These are phyloP conservation scores for Candida dajiaensis DNA, from an alignment of 805 yeast species.

Conservation along the genomic window DNA sequence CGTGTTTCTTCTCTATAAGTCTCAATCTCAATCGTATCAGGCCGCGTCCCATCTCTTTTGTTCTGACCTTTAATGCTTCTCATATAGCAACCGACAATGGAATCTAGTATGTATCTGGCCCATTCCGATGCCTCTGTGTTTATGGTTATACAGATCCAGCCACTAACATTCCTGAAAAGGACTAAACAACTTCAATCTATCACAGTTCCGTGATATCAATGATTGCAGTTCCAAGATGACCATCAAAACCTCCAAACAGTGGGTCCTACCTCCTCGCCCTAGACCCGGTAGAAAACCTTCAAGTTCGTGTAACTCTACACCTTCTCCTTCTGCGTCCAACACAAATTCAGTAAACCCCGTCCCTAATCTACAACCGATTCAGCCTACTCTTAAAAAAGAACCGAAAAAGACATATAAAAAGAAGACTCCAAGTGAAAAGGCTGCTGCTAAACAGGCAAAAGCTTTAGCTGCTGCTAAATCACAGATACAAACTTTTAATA, in stretches of 20 bases:
- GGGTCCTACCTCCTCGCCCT: conserved; percentile 85
- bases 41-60: not conserved
- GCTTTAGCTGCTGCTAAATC: conserved; percentile 3
- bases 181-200: conserved; percentile 13
- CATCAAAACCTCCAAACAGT: conserved; percentile 63
- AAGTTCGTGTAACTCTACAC: not conserved
- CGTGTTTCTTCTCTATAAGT: not conserved
- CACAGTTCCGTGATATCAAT: conserved; percentile 8
- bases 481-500: conserved; percentile 9
- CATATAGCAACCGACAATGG: not conserved
- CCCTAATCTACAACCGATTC: not conserved
- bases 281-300: conserved; percentile 64
- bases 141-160: not conserved
- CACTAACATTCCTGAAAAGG: not conserved
- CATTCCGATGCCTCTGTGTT: not conserved
- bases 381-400: conserved; percentile 2
- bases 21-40: not conserved
- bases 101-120: not conserved
- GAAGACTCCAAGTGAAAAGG: conserved; percentile 1
- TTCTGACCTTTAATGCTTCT: not conserved
- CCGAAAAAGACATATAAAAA: conserved; percentile 2
- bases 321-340: not conserved
- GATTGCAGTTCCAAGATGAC: conserved; percentile 14
- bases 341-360: not conserved
- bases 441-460: not conserved